phyloP scores from a whole-genome alignment of 2,329 filamentous ascomycete species.

The Atkinsonella texensis region DNA sequence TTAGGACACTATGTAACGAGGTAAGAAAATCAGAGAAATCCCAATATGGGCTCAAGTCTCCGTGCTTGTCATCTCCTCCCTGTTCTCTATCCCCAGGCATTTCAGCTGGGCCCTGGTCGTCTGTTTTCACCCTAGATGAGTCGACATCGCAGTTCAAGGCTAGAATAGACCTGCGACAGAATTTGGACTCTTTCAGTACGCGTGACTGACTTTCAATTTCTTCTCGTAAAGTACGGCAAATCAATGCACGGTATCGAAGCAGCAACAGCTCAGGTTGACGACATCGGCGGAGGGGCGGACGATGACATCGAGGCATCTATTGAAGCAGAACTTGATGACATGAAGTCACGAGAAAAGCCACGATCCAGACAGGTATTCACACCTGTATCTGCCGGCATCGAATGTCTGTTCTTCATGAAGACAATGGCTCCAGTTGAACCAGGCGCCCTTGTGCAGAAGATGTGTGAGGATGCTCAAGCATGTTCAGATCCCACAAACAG shows the following conservation, averaged over 20 bases:
- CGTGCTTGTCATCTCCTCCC: background rate
- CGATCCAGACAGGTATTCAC: constrained; percentile 37
- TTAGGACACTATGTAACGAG: constrained; percentile 53
- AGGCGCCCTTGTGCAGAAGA: constrained; percentile 37
- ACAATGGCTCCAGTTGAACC: constrained; percentile 44
- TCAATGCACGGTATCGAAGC: constrained; percentile 42
- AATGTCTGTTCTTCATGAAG: constrained; percentile 52
- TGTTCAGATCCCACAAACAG: constrained; percentile 29
- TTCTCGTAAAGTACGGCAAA: constrained; percentile 46
- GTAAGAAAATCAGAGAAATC: constrained; percentile 26
- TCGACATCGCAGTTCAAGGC: no score
- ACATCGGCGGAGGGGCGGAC: constrained; percentile 29
- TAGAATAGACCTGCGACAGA: no score
- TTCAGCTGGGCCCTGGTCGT: no score
- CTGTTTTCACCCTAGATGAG: no score
- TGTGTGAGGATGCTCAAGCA: constrained; percentile 41
- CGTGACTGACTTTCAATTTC: background rate
- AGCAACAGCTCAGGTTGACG: constrained; percentile 22
- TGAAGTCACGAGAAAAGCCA: constrained; percentile 34
- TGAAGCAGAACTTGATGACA: constrained; percentile 53
- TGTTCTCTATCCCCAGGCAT: background rate
- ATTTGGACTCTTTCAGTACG: no score
- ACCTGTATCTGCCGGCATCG: constrained; percentile 42
- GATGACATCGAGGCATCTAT: constrained; percentile 66
- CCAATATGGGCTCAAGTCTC: no score